These are phyloP conservation scores for Arachnopeziza araneosa DNA, from an alignment of 2,329 filamentous ascomycete species.

Conservation along the genomic window DNA sequence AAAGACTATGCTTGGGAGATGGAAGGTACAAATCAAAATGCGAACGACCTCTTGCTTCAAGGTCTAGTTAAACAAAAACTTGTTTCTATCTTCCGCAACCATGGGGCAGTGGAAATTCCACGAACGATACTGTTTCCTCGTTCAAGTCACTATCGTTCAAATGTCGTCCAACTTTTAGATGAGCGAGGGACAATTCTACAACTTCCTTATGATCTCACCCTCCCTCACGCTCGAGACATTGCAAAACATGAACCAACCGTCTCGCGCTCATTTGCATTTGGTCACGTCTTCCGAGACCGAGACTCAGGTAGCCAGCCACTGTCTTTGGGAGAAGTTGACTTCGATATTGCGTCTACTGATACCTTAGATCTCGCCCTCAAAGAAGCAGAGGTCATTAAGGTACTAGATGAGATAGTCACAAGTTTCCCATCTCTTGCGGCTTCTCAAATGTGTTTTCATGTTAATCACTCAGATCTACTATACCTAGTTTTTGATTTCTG, in stretches of 20 bases:
- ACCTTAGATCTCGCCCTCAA: constrained; percentile 79
- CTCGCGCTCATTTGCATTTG: constrained; percentile 80
- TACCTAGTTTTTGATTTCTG: constrained; percentile 89
- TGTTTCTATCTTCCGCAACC: constrained; percentile 73
- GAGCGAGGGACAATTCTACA: constrained; percentile 82
- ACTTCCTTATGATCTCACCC: constrained; percentile 86
- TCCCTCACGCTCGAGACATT: constrained; percentile 80
- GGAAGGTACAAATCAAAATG: constrained; percentile 48
- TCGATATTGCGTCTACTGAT: constrained; percentile 86
- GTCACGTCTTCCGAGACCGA: constrained; percentile 77
- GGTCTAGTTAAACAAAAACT: constrained; percentile 70
- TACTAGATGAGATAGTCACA: constrained; percentile 83
- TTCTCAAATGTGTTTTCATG: constrained; percentile 76
- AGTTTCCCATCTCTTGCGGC: constrained; percentile 71
- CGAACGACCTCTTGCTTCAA: constrained; percentile 56
- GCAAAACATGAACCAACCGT: constrained; percentile 65
- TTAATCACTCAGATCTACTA: constrained; percentile 84
- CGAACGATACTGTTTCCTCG: constrained; percentile 75
- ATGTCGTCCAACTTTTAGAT: constrained; percentile 76
- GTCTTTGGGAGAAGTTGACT: constrained; percentile 85
- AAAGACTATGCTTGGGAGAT: constrained; percentile 79
- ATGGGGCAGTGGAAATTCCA: constrained; percentile 79
- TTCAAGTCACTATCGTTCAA: constrained; percentile 69
- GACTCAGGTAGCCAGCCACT: constrained; percentile 74
- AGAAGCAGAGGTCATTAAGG: constrained; percentile 90